phyloP scores from a whole-genome alignment of 2,329 filamentous ascomycete species.

The Alternaria solani region DNA sequence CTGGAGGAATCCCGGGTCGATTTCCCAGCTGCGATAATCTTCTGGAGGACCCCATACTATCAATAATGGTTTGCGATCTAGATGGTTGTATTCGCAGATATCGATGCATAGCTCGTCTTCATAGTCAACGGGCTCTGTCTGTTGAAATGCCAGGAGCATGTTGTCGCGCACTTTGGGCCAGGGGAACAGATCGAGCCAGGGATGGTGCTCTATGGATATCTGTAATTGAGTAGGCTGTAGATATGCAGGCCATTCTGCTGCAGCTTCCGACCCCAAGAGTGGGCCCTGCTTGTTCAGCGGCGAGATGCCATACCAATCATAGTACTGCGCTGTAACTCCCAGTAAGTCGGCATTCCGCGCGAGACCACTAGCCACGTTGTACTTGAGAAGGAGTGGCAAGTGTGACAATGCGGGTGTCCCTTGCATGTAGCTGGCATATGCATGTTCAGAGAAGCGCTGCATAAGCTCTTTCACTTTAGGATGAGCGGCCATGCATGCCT shows the following conservation, averaged over 20 bases:
- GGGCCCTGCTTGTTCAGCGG: conserved; percentile 21
- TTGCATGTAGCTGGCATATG: conserved; percentile 26
- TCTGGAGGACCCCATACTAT: conserved; percentile 61
- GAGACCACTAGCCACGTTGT: conserved; percentile 23
- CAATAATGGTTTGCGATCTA: conserved; percentile 30
- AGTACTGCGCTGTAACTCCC: conserved; percentile 18
- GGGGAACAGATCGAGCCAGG: conserved; percentile 51
- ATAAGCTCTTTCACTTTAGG: conserved; percentile 22
- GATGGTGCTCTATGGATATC: conserved; percentile 51
- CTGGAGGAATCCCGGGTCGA: conserved; percentile 54
- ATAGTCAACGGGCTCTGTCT: conserved; percentile 44
- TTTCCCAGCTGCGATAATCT: conserved; percentile 58
- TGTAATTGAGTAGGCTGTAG: conserved; percentile 38
- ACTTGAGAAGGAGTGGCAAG: conserved; percentile 21
- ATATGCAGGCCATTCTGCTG: neutral
- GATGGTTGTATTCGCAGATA: conserved; percentile 14
- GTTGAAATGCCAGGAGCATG: conserved; percentile 24
- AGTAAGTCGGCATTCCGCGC: conserved; percentile 18
- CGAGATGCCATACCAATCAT: conserved; percentile 23
- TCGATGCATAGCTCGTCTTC: conserved; percentile 35
- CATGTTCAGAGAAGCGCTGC: conserved; percentile 26
- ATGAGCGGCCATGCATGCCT: conserved; percentile 8
- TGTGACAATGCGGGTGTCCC: conserved; percentile 21
- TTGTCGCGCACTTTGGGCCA: conserved; percentile 54
- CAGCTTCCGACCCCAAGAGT: neutral